Conservation (phyloP, 2,329 filamentous ascomycete species). For the Acephala macrosclerotiorum region DNA sequence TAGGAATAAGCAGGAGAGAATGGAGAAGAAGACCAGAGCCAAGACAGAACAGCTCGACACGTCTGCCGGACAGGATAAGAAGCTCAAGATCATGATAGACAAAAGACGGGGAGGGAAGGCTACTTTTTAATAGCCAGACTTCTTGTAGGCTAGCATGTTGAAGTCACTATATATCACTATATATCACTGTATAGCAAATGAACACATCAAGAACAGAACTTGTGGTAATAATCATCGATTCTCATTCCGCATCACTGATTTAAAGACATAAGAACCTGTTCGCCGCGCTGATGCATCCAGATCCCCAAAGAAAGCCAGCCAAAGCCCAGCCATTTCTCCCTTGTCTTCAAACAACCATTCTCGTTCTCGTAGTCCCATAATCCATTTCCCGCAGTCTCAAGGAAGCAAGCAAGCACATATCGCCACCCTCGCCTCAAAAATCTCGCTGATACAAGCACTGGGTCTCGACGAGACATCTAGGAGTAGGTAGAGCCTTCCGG, state of each 20-base stretch:
- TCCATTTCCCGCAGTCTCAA: not conserved
- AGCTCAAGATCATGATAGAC: no score
- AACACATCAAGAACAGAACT: conserved; percentile 6
- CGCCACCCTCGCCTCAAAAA: not conserved
- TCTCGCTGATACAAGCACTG: not conserved
- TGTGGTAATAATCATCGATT: conserved; percentile 18
- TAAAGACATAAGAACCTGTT: conserved; percentile 38
- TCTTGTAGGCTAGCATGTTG: not conserved
- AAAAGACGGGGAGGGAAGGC: no score
- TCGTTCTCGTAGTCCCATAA: conserved; percentile 8
- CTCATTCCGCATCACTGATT: conserved; percentile 25
- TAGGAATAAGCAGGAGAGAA: no score
- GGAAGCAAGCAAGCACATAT: not conserved
- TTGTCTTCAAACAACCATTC: conserved; percentile 11
- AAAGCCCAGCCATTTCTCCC: conserved; percentile 8
- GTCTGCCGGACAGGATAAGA: no score
- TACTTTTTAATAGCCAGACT: no score
- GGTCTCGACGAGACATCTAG: conserved; percentile 7
- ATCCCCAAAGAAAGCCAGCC: conserved; percentile 28
- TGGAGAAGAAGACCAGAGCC: no score
- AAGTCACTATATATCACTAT: no score
- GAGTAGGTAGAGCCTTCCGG: conserved; percentile 77
- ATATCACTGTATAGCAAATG: not conserved
- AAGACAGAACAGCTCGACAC: no score
- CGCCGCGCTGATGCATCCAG: conserved; percentile 46